Conservation (phyloP, 2,329 filamentous ascomycete genomes). For the Chaetomiaceae sp. region DNA sequence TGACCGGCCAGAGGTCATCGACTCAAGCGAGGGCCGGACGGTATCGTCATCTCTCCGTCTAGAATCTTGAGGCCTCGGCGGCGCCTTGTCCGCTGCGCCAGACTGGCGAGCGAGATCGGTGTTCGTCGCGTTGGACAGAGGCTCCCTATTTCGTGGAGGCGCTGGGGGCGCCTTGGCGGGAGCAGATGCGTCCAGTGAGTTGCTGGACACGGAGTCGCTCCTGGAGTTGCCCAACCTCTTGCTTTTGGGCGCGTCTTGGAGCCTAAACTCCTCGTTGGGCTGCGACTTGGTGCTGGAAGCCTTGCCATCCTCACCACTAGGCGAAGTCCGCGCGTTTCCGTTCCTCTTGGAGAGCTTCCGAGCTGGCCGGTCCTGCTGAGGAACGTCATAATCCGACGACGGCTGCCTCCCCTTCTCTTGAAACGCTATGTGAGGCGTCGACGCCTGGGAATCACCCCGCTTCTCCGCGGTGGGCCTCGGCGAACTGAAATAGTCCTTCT, state of each 20-base stretch:
- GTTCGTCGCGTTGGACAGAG: slow-evolving; percentile 16
- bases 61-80: slow-evolving; percentile 53
- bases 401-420: slow-evolving; percentile 73
- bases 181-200: slow-evolving; percentile 32
- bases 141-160: slow-evolving; percentile 21
- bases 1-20: slow-evolving; percentile 38
- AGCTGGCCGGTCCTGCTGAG: slow-evolving; percentile 46
- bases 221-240: slow-evolving; percentile 44
- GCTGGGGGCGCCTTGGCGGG: slow-evolving; percentile 28
- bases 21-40: slow-evolving; percentile 41
- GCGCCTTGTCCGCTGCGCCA: slow-evolving; percentile 34
- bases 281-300: slow-evolving; percentile 31
- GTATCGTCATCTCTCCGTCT: slow-evolving; percentile 53
- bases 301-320: slow-evolving; percentile 39
- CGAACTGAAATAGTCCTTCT: slow-evolving; percentile 58
- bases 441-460: slow-evolving; percentile 46
- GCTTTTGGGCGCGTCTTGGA: slow-evolving; percentile 75
- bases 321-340: slow-evolving; percentile 31
- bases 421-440: slow-evolving; percentile 86
- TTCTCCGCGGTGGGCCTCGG: slow-evolving; percentile 42
- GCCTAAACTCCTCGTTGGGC: slow-evolving; percentile 61
- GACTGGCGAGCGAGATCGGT: slow-evolving; percentile 35
- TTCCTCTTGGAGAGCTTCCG: slow-evolving; percentile 46
- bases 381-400: slow-evolving; percentile 56
- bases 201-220: slow-evolving; percentile 42